Evolutionary conservation across 495 filamentous ascomycete genomes (phyloP), one percentile per base, ranked within the genome.

Genomic region (Bacidia gigantensis): DNA sequence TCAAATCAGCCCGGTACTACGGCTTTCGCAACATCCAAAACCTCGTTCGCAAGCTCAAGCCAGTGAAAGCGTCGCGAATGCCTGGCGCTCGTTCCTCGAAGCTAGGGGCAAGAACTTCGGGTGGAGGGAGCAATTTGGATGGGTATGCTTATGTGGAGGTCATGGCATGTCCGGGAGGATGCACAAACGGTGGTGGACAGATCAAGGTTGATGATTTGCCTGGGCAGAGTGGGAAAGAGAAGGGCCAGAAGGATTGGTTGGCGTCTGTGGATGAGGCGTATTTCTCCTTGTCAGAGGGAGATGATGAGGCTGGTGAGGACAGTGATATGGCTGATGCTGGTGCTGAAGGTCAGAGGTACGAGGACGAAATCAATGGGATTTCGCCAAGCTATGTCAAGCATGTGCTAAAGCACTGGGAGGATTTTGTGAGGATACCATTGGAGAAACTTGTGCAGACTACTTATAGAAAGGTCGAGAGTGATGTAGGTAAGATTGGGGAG

Each of bases 1-100:
- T 95, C 69, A 85, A 81, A 59, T 82, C 87, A 24, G 89, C 89
- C 17, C 79, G 92, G 47, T 97, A 88, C 61, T 98, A 97, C 62
- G 92, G 92, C 2, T 98, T 97, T 70, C 76, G 90, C 26, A 98
- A 98, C 58, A 98, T 98, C 55, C 90, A 96, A 64, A 98, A 98
- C 57, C 75, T 98, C 14, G 93, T 98, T 24, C 78, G 92, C 3
- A 80, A 84, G 52, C 67, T 98, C 40, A 94, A 93, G 60, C 92
- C 92, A 0, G 76, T 81, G 1, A 81, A 75, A 47, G 68, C 73
- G 11, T 85, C 81, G 25, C 77, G 86, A 29, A 80, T 94, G 69
- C 86, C 88, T 0, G 87, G 87, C 11, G 83, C 77, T 7, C 65
- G 69, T 2, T 65, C 65, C 48, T 61, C 60, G 0, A 42, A 65